Conservation (phyloP, 73 alveolate genomes). For the Effrenium voratum region DNA sequence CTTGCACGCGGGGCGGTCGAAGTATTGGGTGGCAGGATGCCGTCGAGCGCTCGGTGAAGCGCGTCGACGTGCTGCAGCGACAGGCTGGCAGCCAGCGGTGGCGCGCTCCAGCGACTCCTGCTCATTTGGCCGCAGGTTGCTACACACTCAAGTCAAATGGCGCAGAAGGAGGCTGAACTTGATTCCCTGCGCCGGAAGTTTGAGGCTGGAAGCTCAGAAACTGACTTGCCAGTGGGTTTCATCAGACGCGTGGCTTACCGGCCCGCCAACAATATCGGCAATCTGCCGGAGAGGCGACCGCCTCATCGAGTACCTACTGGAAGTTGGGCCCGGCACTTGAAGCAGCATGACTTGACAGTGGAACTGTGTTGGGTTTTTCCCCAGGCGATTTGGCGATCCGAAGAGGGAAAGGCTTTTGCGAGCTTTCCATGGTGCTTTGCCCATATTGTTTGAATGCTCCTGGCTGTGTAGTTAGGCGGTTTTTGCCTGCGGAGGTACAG, state of each 20-base stretch:
- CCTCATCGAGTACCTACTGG: constrained; percentile 34
- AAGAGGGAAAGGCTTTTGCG: constrained; percentile 82
- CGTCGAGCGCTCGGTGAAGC: constrained; percentile 76
- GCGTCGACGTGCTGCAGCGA: constrained; percentile 54
- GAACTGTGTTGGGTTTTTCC: not conserved
- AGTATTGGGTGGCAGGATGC: constrained; percentile 32
- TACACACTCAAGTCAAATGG: not conserved
- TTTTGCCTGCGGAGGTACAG: constrained; percentile 35
- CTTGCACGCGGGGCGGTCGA: not conserved
- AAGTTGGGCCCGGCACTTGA: constrained; percentile 15
- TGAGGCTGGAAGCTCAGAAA: constrained; percentile 19
- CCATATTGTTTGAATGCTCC: not conserved
- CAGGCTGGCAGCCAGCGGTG: constrained; percentile 5
- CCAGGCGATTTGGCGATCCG: constrained; percentile 67
- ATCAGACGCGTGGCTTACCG: not conserved
- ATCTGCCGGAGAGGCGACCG: constrained; percentile 12
- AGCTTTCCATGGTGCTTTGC: constrained; percentile 77
- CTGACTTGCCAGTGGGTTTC: not conserved
- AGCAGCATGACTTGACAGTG: not conserved
- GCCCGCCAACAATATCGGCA: not conserved
- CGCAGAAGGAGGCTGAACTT: constrained; percentile 50
- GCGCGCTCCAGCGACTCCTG: not conserved
- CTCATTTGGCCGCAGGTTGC: constrained; percentile 4
- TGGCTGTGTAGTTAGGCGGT: not conserved
- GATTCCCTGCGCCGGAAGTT: constrained; percentile 59